Evolutionary conservation across 2,329 filamentous ascomycete genomes (phyloP).

Genomic region (Neonectria magnoliae): DNA sequence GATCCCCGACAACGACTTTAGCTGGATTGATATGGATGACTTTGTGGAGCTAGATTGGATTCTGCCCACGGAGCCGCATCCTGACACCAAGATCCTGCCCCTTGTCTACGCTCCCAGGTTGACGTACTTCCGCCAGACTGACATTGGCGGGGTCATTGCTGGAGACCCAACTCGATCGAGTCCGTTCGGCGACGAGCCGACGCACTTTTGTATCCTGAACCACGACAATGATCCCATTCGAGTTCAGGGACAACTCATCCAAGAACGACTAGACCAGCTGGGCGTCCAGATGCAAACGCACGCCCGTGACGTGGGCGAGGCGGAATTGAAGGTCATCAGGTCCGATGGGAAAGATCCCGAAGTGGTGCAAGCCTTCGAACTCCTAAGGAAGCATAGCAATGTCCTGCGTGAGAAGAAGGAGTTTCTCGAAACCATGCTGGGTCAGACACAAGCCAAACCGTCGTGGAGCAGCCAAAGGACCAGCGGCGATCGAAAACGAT

Average conservation of each 20-base stretch:
- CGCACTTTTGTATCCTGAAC: constrained; percentile 95
- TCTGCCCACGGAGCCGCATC: constrained; percentile 86
- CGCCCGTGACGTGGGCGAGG: constrained; percentile 75
- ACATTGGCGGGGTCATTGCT: constrained; percentile 82
- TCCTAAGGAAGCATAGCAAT: constrained; percentile 63
- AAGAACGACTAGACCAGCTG: constrained; percentile 81
- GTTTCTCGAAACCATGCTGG: constrained; percentile 68
- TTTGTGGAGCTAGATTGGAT: constrained; percentile 99
- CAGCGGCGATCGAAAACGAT: constrained; percentile 42
- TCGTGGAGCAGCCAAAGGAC: constrained; percentile 43
- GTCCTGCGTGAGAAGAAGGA: constrained; percentile 67
- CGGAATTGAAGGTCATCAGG: constrained; percentile 73
- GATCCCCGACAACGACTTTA: constrained; percentile 93
- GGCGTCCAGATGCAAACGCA: constrained; percentile 82
- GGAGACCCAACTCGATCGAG: constrained; percentile 86
- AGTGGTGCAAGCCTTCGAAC: constrained; percentile 68
- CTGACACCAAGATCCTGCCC: constrained; percentile 92
- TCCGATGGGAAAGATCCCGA: constrained; percentile 60
- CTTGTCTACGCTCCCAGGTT: constrained; percentile 93
- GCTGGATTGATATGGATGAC: constrained; percentile 99
- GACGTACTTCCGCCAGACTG: constrained; percentile 97
- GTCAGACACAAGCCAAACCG: constrained; percentile 56
- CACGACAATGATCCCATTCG: constrained; percentile 86
- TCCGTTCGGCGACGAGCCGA: constrained; percentile 91
- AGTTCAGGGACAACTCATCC: constrained; percentile 87